Conservation (phyloP, 768 basidiomycete genomes). For the Kwoniella sp. region DNA sequence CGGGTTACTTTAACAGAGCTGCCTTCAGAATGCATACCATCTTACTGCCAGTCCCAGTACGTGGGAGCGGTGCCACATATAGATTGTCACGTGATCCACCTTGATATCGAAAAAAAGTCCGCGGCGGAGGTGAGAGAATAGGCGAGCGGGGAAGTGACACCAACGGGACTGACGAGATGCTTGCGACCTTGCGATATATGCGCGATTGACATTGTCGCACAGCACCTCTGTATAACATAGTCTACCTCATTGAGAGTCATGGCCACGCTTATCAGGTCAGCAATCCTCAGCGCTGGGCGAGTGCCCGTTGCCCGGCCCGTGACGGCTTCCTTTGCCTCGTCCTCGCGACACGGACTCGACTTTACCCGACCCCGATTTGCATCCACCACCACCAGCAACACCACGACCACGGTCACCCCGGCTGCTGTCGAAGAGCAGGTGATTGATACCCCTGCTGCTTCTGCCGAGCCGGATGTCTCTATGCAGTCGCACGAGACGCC, state of each 20-base stretch:
- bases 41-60: too few species aligned
- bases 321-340: slow-evolving; percentile 17
- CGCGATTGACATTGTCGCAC: not conserved
- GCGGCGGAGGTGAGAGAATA: too few species aligned
- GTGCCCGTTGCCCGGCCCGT: slow-evolving; percentile 1
- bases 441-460: not conserved
- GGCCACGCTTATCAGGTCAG: too few species aligned
- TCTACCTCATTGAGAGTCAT: not conserved
- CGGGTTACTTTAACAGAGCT: too few species aligned
- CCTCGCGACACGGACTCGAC: slow-evolving; percentile 22
- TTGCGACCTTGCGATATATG: too few species aligned
- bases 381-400: not conserved
- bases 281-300: not conserved
- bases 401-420: slow-evolving; percentile 6
- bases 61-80: too few species aligned
- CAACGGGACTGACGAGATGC: too few species aligned
- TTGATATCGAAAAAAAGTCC: too few species aligned
- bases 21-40: too few species aligned
- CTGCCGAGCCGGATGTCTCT: not conserved
- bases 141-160: too few species aligned
- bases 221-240: not conserved
- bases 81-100: too few species aligned
- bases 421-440: not conserved
- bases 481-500: not conserved
- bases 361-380: slow-evolving; percentile 11